Evolutionary conservation across 1,139 yeast genomes (phyloP), one percentile per base, ranked within the genome.

Genomic region (Hemisphaericaspora xylofermentans): DNA sequence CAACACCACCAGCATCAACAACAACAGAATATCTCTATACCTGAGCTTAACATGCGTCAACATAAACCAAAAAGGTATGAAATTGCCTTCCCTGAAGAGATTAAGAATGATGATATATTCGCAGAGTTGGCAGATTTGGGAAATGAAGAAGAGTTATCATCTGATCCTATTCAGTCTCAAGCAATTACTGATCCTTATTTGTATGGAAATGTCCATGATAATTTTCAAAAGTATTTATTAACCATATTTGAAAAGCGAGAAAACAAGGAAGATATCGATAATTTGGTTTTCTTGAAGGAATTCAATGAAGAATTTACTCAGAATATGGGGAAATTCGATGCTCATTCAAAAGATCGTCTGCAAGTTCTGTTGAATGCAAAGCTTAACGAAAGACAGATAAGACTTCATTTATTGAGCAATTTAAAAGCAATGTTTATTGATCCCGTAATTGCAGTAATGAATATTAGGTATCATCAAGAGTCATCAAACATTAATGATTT

Each of bases 341-440:
- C 48, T 8, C 43, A 43, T 30, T 33, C 39, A 6, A 32, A 35
- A 24, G 44, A 39, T 19, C 42, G 40, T 13, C 33, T 28, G 25
- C 38, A 37, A 3, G 33, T 33, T n/a, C 21, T 33, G 19, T 38
- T 37, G 10, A 38, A 42, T 33, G 41, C 38, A 3, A 35, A 40
- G 22, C 36, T 45, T 7, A 57, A 52, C 43, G 77, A 71, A 46
- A 58, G 60, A 39, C 73, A 68, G 52, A 62, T 63, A 44, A 61
- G 74, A 33, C 63, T 63, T 39, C 58, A 64, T 44, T 52, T 71
- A 32, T 56, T 68, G 49, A 66, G 61, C 36, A 64, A 66, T 45
- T 60, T 71, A 43, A 60, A 59, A 41, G 61, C 63, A 37, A 63
- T 70, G 36, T 71, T 63, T 47, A 50, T 71, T 33, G 74, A 71